Evolutionary conservation across 2,329 filamentous ascomycete genomes (phyloP).

Genomic region (Apiospora hydei): DNA sequence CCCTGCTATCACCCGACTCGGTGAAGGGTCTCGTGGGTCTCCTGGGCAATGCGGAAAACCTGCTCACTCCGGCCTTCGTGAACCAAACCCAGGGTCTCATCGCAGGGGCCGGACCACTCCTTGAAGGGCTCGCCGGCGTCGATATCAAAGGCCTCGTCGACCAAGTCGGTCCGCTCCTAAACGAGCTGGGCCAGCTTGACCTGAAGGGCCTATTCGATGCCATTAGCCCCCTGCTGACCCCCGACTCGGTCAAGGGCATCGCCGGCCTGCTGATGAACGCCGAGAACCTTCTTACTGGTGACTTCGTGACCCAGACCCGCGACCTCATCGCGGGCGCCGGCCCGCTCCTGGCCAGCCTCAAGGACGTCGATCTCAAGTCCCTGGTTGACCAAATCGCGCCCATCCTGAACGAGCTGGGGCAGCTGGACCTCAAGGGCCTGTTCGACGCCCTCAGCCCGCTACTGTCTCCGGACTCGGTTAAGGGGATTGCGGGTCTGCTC

Average conservation of each 20-base stretch:
- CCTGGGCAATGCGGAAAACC: conserved; percentile 45
- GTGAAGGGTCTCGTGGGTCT: conserved; percentile 42
- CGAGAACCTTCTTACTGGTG: conserved; percentile 34
- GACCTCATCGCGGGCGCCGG: conserved; percentile 35
- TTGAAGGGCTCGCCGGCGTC: conserved; percentile 36
- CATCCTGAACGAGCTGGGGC: conserved; percentile 36
- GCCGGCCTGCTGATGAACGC: conserved; percentile 39
- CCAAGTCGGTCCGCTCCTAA: conserved; percentile 35
- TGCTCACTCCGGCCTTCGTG: conserved; percentile 43
- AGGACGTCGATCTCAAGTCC: conserved; percentile 35
- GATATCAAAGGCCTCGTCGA: conserved; percentile 32
- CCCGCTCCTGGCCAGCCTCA: conserved; percentile 37
- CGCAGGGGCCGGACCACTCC: conserved; percentile 38
- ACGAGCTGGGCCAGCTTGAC: conserved; percentile 38
- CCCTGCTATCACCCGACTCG: conserved; percentile 42
- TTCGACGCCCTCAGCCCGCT: conserved; percentile 41
- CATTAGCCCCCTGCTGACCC: conserved; percentile 40
- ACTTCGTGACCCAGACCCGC: conserved; percentile 35
- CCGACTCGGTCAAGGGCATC: conserved; percentile 38
- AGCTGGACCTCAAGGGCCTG: conserved; percentile 35
- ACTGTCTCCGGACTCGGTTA: conserved; percentile 38
- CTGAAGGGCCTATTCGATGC: conserved; percentile 33
- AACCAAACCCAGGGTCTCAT: conserved; percentile 35
- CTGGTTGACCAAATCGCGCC: conserved; percentile 33
- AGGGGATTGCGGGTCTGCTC: conserved; percentile 38